Base-by-base conservation (phyloP, 139 green algal species). In the Tetraselmis chui region DNA sequence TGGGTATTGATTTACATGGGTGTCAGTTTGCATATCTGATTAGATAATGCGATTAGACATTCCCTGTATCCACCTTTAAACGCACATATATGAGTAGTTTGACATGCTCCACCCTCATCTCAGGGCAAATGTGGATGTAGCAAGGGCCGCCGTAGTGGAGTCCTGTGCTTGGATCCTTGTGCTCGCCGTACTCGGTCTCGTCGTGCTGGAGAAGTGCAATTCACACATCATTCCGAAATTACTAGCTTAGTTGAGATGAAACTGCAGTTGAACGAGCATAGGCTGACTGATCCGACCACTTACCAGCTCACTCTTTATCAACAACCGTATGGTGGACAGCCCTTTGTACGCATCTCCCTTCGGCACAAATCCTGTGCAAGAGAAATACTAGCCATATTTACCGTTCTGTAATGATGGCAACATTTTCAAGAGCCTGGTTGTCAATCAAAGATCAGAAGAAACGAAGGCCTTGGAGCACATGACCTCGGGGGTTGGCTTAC, bases 31-130 rank as follows among this genome's bases (percentile, higher is more conserved):
- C 29, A 84, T 28, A 81, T 76, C 23, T 30, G 5, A n/a, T n/a
- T n/a, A n/a, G 31, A 25, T 45, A 29, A 22, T 78, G 5, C 26
- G 58, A 32, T 24, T 80, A 1, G n/a, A n/a, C n/a, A n/a, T n/a
- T n/a, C n/a, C n/a, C n/a, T n/a, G n/a, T n/a, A n/a, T n/a, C n/a
- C n/a, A n/a, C n/a, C n/a, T n/a, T n/a, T n/a, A 24, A 5, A 81
- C 88, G 30, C 75, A 94, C 92, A 84, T 85, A 80, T 76, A 98
- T 97, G 1, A 94, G 80, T 0, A 86, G 77, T 11, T 93, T 80
- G 28, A 98, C 80, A 30, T 96, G 92, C 79, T 95, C 92, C n/a
- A 98, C 81, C 0, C 93, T 81, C 90, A 95, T 95, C 45, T 90
- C 91, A 25, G 91, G 86, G 59, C 77, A 86, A 26, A 98, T 87